Percentiles rank a stretch among this genome's conserved stretches.
These are phyloP conservation scores for Emmonsia crescens DNA, from an alignment of 2,329 filamentous ascomycete genomes.

Conservation along the genomic window DNA sequence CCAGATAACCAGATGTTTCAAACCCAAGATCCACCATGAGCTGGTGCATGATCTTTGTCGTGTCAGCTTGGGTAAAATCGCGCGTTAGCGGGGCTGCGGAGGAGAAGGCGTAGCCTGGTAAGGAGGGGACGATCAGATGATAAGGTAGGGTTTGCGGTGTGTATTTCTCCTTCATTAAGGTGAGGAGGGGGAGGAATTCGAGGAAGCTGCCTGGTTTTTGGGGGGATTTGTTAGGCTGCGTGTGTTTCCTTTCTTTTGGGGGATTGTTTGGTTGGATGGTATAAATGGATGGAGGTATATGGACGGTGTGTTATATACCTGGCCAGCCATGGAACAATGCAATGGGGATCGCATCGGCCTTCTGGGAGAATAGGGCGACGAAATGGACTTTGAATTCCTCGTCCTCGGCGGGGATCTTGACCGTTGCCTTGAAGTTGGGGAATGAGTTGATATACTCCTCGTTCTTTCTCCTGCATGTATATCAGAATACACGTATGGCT, in stretches of 20 bases:
- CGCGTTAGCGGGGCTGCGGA: background rate
- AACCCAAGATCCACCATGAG: background rate
- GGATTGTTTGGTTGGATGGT: too few relatives aligned
- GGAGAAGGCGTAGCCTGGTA: background rate
- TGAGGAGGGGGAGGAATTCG: background rate
- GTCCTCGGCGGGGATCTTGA: background rate
- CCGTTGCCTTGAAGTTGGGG: background rate
- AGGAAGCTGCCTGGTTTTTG: background rate
- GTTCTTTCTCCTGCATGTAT: background rate
- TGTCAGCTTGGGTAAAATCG: background rate
- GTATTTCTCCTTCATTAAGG: background rate
- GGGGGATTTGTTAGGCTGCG: background rate
- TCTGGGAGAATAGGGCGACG: background rate
- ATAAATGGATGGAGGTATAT: too few relatives aligned
- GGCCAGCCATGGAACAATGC: background rate
- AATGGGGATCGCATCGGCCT: background rate
- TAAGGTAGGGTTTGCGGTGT: background rate
- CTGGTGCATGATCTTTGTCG: background rate
- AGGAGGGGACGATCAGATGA: background rate
- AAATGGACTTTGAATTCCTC: background rate
- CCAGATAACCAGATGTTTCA: background rate
- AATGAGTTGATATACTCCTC: background rate
- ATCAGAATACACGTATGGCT: background rate
- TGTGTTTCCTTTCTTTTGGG: background rate
- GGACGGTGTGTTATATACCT: background rate